Evolutionary conservation across 345 rosid species (phyloP).

Genomic region (Sonneratia alba): DNA sequence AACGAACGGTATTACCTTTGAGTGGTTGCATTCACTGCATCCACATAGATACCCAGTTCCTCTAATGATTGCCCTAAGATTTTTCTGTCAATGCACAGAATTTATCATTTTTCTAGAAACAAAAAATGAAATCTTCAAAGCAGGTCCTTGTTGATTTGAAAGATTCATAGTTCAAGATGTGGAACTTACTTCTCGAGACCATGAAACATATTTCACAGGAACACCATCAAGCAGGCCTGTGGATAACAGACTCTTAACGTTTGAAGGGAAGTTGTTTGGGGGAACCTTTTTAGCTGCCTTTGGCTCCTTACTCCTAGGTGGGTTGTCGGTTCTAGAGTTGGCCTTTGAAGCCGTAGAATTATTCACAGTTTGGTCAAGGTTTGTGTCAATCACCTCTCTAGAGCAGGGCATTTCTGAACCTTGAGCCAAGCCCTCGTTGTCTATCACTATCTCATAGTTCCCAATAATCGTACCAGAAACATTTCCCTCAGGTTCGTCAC

Average conservation of each 20-base stretch:
- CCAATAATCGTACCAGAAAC: constrained; percentile 24
- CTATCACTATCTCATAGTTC: constrained; percentile 28
- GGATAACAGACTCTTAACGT: constrained; percentile 56
- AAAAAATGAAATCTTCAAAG: not conserved
- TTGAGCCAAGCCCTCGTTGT: constrained; percentile 25
- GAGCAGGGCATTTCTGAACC: constrained; percentile 23
- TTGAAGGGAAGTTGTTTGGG: constrained; percentile 53
- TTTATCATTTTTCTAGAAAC: not conserved
- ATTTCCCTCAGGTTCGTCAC: constrained; percentile 32
- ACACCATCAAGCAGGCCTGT: constrained; percentile 69
- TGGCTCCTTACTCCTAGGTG: constrained; percentile 27
- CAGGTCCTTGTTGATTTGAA: constrained; percentile 1
- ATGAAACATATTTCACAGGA: constrained; percentile 55
- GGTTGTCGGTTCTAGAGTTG: constrained; percentile 17
- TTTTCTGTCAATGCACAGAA: constrained; percentile 27
- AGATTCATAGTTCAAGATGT: not conserved
- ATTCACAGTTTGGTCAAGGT: constrained; percentile 19
- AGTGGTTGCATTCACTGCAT: constrained; percentile 41
- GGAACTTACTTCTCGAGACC: constrained; percentile 52
- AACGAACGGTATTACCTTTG: constrained; percentile 24
- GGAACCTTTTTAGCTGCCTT: constrained; percentile 35
- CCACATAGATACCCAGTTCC: constrained; percentile 53
- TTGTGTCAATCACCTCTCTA: constrained; percentile 17
- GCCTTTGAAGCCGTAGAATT: constrained; percentile 14
- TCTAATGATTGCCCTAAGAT: constrained; percentile 35